A percentile compares a stretch with the other conserved stretches of the same genome.
Conservation (phyloP, 257 asterid genomes). For the Solanum megistacrolobum region DNA sequence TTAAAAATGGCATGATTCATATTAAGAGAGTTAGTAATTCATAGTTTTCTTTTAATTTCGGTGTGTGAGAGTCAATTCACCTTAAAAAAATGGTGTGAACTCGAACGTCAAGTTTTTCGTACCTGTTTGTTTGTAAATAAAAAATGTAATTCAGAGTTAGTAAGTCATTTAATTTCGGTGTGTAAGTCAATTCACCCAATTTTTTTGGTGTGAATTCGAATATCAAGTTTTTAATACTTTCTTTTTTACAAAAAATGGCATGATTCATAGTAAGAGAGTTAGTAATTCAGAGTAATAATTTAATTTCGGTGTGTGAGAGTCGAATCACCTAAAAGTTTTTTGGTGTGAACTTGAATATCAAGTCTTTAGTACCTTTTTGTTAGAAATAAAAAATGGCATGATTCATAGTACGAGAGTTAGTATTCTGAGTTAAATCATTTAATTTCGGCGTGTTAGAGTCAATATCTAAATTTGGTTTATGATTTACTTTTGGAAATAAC, state of each 20-base stretch:
- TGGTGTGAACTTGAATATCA: neutral
- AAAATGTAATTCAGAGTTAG: neutral
- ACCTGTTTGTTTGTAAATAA: neutral
- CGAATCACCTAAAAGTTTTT: neutral
- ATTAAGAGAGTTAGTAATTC: neutral
- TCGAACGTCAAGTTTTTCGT: neutral
- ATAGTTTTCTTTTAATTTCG: neutral
- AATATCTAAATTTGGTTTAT: neutral
- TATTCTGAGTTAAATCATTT: neutral
- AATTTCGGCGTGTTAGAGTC: neutral
- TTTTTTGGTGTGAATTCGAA: neutral
- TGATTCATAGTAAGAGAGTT: neutral
- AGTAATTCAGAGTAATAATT: neutral
- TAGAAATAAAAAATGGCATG: neutral
- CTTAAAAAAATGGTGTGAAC: neutral
- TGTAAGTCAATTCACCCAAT: neutral
- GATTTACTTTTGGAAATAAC: neutral
- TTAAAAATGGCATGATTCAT: neutral
- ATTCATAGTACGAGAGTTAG: neutral
- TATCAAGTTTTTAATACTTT: neutral
- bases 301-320: neutral
- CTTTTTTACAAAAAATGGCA: neutral
- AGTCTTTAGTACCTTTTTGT: neutral
- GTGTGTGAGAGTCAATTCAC: neutral
- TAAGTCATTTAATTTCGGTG: neutral